Percentiles rank a stretch among this genome's conserved stretches.
phyloP scores from a whole-genome alignment of 2,329 filamentous ascomycete species.

The Monosporascus sp. region DNA sequence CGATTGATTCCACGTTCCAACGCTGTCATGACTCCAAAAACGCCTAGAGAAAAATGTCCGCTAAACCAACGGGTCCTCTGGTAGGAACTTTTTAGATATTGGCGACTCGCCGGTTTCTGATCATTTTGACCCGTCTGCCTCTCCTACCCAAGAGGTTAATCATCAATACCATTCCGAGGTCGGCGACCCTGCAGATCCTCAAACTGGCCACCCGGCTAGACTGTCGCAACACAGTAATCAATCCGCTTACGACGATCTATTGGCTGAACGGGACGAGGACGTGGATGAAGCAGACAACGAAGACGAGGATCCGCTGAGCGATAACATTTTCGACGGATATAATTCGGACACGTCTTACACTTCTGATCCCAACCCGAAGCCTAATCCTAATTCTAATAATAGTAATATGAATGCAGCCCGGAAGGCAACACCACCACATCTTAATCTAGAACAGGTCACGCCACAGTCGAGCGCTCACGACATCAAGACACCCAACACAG shows the following conservation, averaged over 20 bases:
- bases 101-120: constrained; percentile 15
- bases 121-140: constrained; percentile 16
- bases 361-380: constrained; percentile 26
- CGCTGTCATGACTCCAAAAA: neutral
- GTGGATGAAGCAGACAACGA: constrained; percentile 25
- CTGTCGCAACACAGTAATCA: constrained; percentile 41
- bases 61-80: constrained; percentile 3
- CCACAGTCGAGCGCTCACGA: constrained; percentile 25
- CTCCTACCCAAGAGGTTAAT: constrained; percentile 22
- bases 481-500: constrained; percentile 37
- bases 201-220: constrained; percentile 38
- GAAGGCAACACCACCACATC: constrained; percentile 48
- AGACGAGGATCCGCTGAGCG: constrained; percentile 30
- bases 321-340: constrained; percentile 29
- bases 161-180: constrained; percentile 19
- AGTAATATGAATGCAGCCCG: constrained; percentile 38
- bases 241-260: constrained; percentile 35
- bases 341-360: constrained; percentile 28
- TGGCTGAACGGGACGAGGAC: constrained; percentile 16
- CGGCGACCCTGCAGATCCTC: constrained; percentile 38
- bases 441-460: constrained; percentile 42
- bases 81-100: constrained; percentile 20
- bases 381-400: constrained; percentile 33
- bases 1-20: constrained; percentile 23
- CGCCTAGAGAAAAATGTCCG: neutral